Conservation (phyloP, 1,284 basidiomycete species). For the Coniferiporia weirii region DNA sequence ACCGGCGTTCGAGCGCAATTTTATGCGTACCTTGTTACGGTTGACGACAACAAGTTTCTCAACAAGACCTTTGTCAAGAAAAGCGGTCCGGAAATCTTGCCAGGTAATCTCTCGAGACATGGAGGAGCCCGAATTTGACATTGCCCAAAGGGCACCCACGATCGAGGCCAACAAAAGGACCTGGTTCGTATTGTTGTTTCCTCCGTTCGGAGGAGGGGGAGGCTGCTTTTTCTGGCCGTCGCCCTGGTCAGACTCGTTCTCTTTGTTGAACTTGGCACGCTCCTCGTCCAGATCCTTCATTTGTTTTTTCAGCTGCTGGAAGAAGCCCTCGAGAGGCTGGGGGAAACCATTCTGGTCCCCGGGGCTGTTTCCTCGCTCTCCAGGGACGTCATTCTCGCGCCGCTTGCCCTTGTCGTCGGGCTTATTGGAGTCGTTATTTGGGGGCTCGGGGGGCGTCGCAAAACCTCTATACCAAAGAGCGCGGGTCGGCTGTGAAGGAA, state of each 20-base stretch:
- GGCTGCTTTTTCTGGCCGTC: conserved; percentile 40
- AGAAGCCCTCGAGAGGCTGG: conserved; percentile 62
- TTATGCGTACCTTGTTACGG: conserved; percentile 83
- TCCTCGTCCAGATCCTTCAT: conserved; percentile 32
- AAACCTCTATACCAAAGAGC: conserved; percentile 32
- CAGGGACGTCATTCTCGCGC: conserved; percentile 29
- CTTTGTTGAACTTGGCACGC: conserved; percentile 31
- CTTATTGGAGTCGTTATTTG: conserved; percentile 27
- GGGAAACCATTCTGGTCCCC: conserved; percentile 38
- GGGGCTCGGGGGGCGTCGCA: conserved; percentile 37
- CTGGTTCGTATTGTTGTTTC: conserved; percentile 32
- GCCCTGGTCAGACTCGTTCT: conserved; percentile 37
- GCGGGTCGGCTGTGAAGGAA: conserved; percentile 30
- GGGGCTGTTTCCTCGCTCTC: conserved; percentile 24
- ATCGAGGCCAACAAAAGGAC: conserved; percentile 54
- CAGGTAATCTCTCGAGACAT: conserved; percentile 90
- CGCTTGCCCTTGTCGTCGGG: conserved; percentile 34
- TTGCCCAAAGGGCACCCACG: conserved; percentile 62
- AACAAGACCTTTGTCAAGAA: conserved; percentile 94
- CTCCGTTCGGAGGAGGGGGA: conserved; percentile 8
- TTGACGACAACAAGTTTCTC: conserved; percentile 95
- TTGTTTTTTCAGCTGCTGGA: conserved; percentile 66
- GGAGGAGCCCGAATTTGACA: conserved; percentile 55
- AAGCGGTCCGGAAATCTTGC: conserved; percentile 96
- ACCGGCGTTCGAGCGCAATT: conserved; percentile 81